Percentiles rank a stretch among this genome's conserved stretches.
Conservation (phyloP, 306 rosid species). For the Rosa rugosa region DNA sequence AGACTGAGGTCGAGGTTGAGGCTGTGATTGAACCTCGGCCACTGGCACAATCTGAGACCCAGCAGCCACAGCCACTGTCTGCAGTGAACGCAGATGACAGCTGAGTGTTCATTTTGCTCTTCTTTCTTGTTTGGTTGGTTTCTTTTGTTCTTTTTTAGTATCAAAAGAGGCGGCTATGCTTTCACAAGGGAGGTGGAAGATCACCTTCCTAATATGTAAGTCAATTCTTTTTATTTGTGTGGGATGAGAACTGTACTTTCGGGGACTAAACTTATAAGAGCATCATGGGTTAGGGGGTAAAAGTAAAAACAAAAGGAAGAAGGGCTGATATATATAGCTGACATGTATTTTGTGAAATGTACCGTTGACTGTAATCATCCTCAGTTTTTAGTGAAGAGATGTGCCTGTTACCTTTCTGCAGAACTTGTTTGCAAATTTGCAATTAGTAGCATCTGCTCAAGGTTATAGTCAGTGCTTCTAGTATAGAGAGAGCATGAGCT, state of each 20-base stretch:
- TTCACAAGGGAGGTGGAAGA: conserved; percentile 76
- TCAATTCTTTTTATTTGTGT: conserved; percentile 60
- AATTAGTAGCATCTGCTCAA: neutral
- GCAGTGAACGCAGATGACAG: conserved; percentile 37
- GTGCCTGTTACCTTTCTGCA: conserved; percentile 33
- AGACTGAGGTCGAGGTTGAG: neutral
- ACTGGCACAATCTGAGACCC: conserved; percentile 40
- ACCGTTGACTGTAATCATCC: conserved; percentile 58
- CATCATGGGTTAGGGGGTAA: conserved; percentile 24
- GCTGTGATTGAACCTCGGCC: conserved; percentile 5
- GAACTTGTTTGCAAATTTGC: neutral
- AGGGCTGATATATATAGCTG: conserved; percentile 27
- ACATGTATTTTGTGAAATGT: conserved; percentile 32
- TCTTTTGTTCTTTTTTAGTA: conserved; percentile 39
- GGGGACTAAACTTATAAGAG: conserved; percentile 15
- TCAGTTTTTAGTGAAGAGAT: conserved; percentile 79
- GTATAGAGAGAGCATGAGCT: conserved; percentile 5
- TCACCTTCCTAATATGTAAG: conserved; percentile 67
- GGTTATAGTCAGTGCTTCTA: neutral
- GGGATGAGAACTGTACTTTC: conserved; percentile 37
- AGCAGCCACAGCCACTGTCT: conserved; percentile 41
- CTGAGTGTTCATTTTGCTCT: conserved; percentile 39
- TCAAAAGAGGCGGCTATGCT: conserved; percentile 48
- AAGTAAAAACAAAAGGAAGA: conserved; percentile 8
- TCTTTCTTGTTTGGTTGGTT: conserved; percentile 32